Evolutionary conservation across 345 rosid genomes (phyloP).

Genomic region (Eucalyptus curtisii): DNA sequence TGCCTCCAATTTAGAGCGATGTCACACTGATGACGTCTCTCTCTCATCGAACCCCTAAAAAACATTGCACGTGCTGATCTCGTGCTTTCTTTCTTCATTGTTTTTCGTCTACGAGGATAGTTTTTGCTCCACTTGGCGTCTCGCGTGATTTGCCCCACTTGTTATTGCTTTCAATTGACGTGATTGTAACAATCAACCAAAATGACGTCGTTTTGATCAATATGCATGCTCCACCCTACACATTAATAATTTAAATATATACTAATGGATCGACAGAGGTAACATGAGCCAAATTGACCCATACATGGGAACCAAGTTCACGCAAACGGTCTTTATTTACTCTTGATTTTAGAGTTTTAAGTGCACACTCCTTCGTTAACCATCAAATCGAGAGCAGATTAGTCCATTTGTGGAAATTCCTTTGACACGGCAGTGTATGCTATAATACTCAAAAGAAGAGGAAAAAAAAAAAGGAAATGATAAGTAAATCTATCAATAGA

Average conservation of each 20-base stretch:
- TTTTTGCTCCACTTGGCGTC: not conserved
- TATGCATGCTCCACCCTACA: not conserved
- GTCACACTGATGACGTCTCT: not conserved
- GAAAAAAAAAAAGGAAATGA: not conserved
- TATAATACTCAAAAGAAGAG: not conserved
- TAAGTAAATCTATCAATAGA: not conserved
- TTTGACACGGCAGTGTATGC: not conserved
- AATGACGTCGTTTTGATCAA: not conserved
- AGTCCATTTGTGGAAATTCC: not conserved
- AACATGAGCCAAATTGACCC: not conserved
- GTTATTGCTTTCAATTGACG: not conserved
- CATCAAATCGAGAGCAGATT: not conserved
- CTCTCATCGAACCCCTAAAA: not conserved
- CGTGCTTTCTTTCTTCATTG: not conserved
- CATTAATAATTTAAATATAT: not conserved
- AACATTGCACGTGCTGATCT: not conserved
- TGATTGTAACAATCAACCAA: not conserved
- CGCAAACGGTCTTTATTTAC: not conserved
- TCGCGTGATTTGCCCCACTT: not conserved
- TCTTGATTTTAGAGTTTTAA: not conserved
- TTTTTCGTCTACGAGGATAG: not conserved
- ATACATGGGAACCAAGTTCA: not conserved
- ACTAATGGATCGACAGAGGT: not conserved
- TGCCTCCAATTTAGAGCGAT: not conserved
- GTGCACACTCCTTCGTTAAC: not conserved